These are phyloP conservation scores for Geranium brycei DNA, from an alignment of 345 rosid species.

Conservation along the genomic window DNA sequence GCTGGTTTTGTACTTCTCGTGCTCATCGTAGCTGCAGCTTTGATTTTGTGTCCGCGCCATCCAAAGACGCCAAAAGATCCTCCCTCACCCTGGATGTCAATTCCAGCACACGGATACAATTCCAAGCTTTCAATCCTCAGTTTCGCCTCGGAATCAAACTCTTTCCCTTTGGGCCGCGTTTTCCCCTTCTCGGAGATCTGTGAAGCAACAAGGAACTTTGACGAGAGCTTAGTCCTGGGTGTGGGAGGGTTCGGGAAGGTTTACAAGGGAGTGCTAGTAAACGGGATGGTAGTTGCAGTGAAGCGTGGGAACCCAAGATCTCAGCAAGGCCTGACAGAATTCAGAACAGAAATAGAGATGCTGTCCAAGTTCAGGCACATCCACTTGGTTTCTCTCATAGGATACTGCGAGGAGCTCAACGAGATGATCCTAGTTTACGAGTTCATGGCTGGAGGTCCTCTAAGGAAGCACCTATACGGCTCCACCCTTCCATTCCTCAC, in stretches of 20 bases:
- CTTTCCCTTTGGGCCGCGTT: conserved; percentile 1
- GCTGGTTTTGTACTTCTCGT: background rate
- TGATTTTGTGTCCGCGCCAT: background rate
- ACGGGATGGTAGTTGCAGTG: conserved; percentile 15
- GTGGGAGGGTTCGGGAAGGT: conserved; percentile 16
- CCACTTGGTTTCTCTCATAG: conserved; percentile 16
- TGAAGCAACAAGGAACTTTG: conserved; percentile 15
- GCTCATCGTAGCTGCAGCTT: background rate
- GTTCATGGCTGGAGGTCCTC: conserved; percentile 17
- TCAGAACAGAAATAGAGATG: conserved; percentile 19
- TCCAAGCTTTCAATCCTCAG: background rate
- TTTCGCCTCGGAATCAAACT: conserved; percentile 4
- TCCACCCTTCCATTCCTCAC: conserved; percentile 7
- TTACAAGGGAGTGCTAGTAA: conserved; percentile 14
- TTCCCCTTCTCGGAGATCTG: conserved; percentile 7
- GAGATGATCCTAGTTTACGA: conserved; percentile 19
- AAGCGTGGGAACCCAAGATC: conserved; percentile 12
- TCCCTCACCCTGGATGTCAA: background rate
- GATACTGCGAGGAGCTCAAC: conserved; percentile 13
- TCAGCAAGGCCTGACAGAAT: conserved; percentile 12
- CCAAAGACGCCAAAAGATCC: background rate
- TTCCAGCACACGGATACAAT: background rate
- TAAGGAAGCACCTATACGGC: conserved; percentile 11
- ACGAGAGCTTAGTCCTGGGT: conserved; percentile 9
- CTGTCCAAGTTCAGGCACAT: conserved; percentile 15